These are phyloP conservation scores for Aplosporella prunicola DNA, from an alignment of 2,329 filamentous ascomycete genomes.

Conservation along the genomic window DNA sequence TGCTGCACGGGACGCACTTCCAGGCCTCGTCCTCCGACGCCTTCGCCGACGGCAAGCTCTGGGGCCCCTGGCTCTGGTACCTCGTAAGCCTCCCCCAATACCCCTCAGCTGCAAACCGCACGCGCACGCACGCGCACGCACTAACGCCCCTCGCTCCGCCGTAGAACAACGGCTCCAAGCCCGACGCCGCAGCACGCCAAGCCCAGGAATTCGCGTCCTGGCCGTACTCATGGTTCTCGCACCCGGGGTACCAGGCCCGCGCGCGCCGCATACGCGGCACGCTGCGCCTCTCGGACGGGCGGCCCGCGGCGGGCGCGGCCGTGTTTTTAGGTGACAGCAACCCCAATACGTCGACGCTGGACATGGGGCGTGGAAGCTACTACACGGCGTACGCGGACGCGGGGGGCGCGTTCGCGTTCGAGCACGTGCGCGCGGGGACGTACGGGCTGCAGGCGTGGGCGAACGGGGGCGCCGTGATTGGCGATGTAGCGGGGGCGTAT, in stretches of 20 bases:
- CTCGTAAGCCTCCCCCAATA: slow-evolving; percentile 13
- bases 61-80: slow-evolving; percentile 33
- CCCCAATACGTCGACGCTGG: slow-evolving; percentile 36
- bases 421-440: slow-evolving; percentile 34
- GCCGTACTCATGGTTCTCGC: slow-evolving; percentile 43
- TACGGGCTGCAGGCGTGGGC: slow-evolving; percentile 45
- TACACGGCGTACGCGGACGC: slow-evolving; percentile 40
- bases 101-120: too few species aligned
- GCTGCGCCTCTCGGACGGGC: slow-evolving; percentile 39
- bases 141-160: not conserved
- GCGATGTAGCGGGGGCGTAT: slow-evolving; percentile 38
- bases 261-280: slow-evolving; percentile 35
- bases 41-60: slow-evolving; percentile 30
- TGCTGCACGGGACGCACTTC: slow-evolving; percentile 46
- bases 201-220: slow-evolving; percentile 35
- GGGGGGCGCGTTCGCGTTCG: slow-evolving; percentile 35
- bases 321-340: slow-evolving; percentile 43
- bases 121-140: not conserved
- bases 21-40: slow-evolving; percentile 29
- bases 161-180: slow-evolving; percentile 38
- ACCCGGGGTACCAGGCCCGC: slow-evolving; percentile 40
- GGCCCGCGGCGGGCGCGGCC: slow-evolving; percentile 39
- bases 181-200: slow-evolving; percentile 33
- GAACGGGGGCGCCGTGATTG: slow-evolving; percentile 33
- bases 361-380: slow-evolving; percentile 42